Evolutionary conservation across 306 rosid genomes (phyloP).

Genomic region (Rosa chinensis): DNA sequence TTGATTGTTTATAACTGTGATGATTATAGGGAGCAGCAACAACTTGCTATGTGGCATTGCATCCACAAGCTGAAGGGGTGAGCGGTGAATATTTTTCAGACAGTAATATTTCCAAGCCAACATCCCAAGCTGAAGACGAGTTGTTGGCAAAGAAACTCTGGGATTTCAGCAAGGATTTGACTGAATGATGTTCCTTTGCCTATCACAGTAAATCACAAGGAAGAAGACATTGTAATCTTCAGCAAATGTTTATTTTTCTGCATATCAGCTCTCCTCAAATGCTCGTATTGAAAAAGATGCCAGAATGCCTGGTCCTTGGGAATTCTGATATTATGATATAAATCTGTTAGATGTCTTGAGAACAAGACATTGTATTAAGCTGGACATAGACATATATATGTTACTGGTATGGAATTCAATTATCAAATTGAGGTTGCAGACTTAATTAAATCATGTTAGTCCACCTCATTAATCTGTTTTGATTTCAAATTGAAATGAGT

Average conservation of each 20-base stretch:
- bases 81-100: constrained; percentile 63
- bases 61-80: constrained; percentile 62
- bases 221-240: neutral
- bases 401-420: too few species aligned
- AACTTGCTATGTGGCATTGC: constrained; percentile 74
- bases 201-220: neutral
- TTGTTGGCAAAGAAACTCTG: constrained; percentile 71
- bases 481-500: too few species aligned
- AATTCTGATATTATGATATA: neutral
- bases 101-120: constrained; percentile 50
- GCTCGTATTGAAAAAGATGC: neutral
- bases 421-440: too few species aligned
- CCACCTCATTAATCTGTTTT: too few species aligned
- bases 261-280: neutral
- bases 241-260: neutral
- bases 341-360: too few species aligned
- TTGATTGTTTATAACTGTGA: constrained; percentile 12
- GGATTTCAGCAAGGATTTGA: constrained; percentile 61
- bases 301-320: neutral
- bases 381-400: too few species aligned
- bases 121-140: constrained; percentile 41
- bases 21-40: constrained; percentile 81
- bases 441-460: too few species aligned
- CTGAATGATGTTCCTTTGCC: neutral
- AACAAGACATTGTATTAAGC: too few species aligned